Evolutionary conservation across 202 grass and related monocot species (phyloP), one percentile per base, ranked within the genome.

Genomic region (Carex arenaria): DNA sequence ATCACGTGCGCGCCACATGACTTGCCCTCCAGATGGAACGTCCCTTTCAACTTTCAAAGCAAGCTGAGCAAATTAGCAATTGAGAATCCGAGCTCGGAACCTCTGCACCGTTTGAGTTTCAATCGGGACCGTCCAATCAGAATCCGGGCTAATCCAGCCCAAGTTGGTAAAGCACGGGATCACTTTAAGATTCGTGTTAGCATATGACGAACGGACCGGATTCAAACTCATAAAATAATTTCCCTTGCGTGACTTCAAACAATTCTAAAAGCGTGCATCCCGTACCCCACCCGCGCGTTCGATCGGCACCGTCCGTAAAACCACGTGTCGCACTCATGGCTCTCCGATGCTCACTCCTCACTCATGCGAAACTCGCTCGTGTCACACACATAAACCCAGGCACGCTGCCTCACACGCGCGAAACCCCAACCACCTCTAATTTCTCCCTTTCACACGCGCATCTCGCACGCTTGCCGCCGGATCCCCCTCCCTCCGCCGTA

Each of bases 371-470:
- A 12, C 60, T 81, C 79, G 59, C 32, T 65, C 79, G 79, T 81
- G 79, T 47, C 57, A 65, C 59, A 51, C 59, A 81, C 79, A 65
- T 67, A 81, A 65, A 67, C 59, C 36, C 84, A 83, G 22, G 54
- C 81, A 74, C 31, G 74, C 85, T 84, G 80, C 83, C 83, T 78
- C 83, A 65, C 84, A 71, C 74, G 84, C 56, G 91, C 84, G 76
- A 84, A 93, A 91, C 88, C 88, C 85, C 85, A 88, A 72, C 56
- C 64, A 61, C 82, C 81, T 78, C 59, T 51, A 22, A 80, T 14
- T 43, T 23, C 76, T 68, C 9, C 68, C 69, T 19, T 81, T 66
- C 79, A 9, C 79, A 66, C 79, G 79, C 79, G 36, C 15, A 38
- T 49, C 79, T 66, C 79, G 61, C 79, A 81, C 79, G 79, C 79